A percentile compares a stretch with the other conserved stretches of the same genome.
Conservation (phyloP, 2,329 filamentous ascomycete genomes). For the Hypoxylon sp. region DNA sequence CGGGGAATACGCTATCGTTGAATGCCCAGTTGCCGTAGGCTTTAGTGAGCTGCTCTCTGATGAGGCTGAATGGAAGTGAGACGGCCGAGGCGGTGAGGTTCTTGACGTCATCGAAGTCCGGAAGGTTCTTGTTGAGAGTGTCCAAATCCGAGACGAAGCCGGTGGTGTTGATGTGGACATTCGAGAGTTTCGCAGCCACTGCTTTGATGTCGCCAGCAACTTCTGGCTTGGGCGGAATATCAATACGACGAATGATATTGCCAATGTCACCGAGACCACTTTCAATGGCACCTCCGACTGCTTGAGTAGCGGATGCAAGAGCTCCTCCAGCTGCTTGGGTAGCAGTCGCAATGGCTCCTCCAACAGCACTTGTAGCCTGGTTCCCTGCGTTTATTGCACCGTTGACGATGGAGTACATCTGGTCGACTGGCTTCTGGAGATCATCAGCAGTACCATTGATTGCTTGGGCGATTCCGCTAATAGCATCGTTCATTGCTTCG, state of each 20-base stretch:
- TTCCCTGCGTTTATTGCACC: constrained; percentile 36
- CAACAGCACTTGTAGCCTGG: constrained; percentile 38
- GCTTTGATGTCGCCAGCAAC: constrained; percentile 73
- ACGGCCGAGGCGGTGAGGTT: constrained; percentile 85
- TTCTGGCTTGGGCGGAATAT: constrained; percentile 52
- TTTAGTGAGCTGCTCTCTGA: constrained; percentile 80
- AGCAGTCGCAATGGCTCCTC: constrained; percentile 52
- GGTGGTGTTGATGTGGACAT: constrained; percentile 76
- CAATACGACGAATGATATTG: constrained; percentile 57
- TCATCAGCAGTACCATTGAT: constrained; percentile 66
- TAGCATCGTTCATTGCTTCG: constrained; percentile 66
- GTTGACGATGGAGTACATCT: constrained; percentile 64
- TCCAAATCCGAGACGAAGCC: constrained; percentile 78
- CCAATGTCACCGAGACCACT: constrained; percentile 65
- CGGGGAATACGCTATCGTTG: constrained; percentile 81
- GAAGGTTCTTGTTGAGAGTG: constrained; percentile 82
- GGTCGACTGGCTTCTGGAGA: constrained; percentile 70
- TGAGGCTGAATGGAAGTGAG: constrained; percentile 82
- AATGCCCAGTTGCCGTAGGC: constrained; percentile 82
- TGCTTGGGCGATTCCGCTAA: constrained; percentile 57
- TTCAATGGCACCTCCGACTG: constrained; percentile 61
- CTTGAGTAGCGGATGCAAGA: constrained; percentile 62
- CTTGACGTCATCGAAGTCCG: constrained; percentile 85
- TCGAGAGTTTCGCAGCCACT: constrained; percentile 74
- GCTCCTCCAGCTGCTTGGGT: constrained; percentile 65